phyloP scores from a whole-genome alignment of 345 rosid species.

The Eucalyptus regnans region DNA sequence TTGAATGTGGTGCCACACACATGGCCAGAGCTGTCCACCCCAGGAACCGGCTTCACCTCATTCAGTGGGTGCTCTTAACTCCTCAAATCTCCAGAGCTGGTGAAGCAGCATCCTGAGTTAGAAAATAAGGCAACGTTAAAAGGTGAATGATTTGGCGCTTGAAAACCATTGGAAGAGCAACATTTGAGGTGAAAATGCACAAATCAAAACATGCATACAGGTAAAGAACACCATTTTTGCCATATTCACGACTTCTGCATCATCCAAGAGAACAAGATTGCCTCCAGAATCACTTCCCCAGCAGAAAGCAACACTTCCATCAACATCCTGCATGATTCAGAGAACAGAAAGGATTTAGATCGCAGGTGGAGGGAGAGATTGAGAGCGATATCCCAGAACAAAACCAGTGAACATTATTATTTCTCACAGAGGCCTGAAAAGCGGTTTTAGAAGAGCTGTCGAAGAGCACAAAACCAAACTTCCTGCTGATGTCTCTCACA shows the following conservation, averaged over 20 bases:
- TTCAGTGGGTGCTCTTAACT: too few relatives aligned
- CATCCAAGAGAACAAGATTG: constrained; percentile 59
- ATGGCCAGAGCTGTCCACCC: too few relatives aligned
- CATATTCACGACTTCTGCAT: constrained; percentile 6
- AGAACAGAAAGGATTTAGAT: neutral
- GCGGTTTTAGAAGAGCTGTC: constrained; percentile 38
- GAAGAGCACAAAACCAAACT: constrained; percentile 55
- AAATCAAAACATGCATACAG: too few relatives aligned
- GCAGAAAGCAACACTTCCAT: constrained; percentile 66
- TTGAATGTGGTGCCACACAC: too few relatives aligned
- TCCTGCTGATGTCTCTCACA: constrained; percentile 67
- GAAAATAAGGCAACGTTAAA: too few relatives aligned
- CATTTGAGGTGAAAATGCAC: too few relatives aligned
- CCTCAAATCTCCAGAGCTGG: too few relatives aligned
- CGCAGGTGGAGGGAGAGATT: neutral
- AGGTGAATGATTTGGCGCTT: too few relatives aligned
- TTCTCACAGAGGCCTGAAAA: constrained; percentile 48
- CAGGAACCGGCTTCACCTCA: too few relatives aligned
- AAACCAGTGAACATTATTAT: neutral
- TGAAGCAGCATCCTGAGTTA: too few relatives aligned
- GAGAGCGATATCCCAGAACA: neutral
- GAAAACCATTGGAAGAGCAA: too few relatives aligned
- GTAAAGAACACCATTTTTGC: too few relatives aligned
- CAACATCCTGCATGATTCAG: constrained; percentile 44
- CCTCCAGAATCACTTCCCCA: constrained; percentile 86